phyloP scores from a whole-genome alignment of 805 yeast genomes.

The Cyberlindnera maclurae region DNA sequence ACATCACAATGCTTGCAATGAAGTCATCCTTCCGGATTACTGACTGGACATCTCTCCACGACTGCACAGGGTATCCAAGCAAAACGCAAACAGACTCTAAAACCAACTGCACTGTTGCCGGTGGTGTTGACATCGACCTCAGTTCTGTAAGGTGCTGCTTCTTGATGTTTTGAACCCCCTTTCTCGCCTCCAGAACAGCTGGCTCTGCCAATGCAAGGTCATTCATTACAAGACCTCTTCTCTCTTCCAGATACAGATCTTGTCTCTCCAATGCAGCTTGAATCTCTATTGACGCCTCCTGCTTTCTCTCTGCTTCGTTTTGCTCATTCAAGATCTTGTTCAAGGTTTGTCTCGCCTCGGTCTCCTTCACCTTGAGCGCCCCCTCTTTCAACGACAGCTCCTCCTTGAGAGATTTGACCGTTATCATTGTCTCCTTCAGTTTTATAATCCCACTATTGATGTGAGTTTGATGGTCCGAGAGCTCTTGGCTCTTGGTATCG shows the following conservation, averaged over 20 bases:
- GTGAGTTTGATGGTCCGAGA: conserved; percentile 67
- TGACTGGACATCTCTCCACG: conserved; percentile 80
- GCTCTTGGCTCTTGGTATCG: conserved; percentile 33
- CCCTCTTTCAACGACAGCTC: conserved; percentile 46
- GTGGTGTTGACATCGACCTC: conserved; percentile 86
- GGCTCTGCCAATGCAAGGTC: conserved; percentile 81
- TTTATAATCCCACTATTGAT: conserved; percentile 68
- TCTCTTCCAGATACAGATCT: conserved; percentile 48
- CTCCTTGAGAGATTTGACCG: conserved; percentile 53
- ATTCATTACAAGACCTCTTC: conserved; percentile 46
- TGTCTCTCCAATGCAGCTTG: conserved; percentile 63
- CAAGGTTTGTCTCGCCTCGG: conserved; percentile 64
- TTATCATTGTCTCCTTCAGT: conserved; percentile 67
- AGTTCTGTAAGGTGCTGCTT: conserved; percentile 88
- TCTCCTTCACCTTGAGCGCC: conserved; percentile 47
- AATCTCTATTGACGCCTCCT: conserved; percentile 75
- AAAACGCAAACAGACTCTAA: conserved; percentile 82
- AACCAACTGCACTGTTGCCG: conserved; percentile 75
- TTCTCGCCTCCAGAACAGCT: conserved; percentile 73
- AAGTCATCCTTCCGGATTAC: conserved; percentile 84
- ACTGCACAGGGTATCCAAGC: conserved; percentile 57
- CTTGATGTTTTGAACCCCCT: conserved; percentile 87
- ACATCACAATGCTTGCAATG: conserved; percentile 72
- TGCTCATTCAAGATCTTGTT: conserved; percentile 76
- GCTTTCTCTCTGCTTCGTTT: conserved; percentile 86